phyloP scores from a whole-genome alignment of 2,329 filamentous ascomycete genomes.

The Ceratocystis cacaofunesta region DNA sequence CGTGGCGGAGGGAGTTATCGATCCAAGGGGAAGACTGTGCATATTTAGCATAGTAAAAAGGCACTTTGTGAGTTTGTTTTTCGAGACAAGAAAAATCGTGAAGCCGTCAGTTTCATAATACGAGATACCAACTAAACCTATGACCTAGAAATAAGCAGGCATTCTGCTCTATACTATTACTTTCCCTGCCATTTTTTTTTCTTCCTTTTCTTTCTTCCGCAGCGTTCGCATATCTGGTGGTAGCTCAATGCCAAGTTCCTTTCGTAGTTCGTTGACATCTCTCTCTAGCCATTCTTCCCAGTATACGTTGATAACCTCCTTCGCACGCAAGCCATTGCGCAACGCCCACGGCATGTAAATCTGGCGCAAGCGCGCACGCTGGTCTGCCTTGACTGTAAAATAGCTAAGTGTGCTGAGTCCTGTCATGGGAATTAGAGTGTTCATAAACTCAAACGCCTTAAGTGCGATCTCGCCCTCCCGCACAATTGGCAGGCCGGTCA shows the following conservation, averaged over 20 bases:
- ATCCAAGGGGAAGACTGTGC: constrained; percentile 17
- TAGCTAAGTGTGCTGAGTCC: constrained; percentile 74
- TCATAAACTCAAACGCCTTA: constrained; percentile 94
- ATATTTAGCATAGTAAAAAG: not conserved
- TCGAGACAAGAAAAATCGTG: not conserved
- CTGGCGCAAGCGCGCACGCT: constrained; percentile 57
- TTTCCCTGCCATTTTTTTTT: constrained; percentile 33
- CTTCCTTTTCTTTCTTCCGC: constrained; percentile 52
- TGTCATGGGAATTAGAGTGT: constrained; percentile 90
- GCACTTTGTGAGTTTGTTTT: not conserved
- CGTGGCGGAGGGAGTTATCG: not conserved
- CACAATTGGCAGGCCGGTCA: constrained; percentile 79
- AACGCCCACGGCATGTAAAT: constrained; percentile 86
- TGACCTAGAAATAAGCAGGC: not conserved
- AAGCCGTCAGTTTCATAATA: not conserved
- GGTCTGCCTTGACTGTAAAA: constrained; percentile 68
- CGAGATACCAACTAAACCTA: not conserved
- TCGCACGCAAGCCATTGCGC: constrained; percentile 58
- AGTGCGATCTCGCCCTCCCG: constrained; percentile 95
- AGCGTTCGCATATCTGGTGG: constrained; percentile 76
- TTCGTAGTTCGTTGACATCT: constrained; percentile 61
- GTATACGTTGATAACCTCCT: constrained; percentile 87
- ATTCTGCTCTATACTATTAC: not conserved
- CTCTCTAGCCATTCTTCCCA: constrained; percentile 91
- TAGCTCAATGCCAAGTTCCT: constrained; percentile 66